Conservation (phyloP, 2,329 filamentous ascomycete genomes). For the Aspergillus ibericus region DNA sequence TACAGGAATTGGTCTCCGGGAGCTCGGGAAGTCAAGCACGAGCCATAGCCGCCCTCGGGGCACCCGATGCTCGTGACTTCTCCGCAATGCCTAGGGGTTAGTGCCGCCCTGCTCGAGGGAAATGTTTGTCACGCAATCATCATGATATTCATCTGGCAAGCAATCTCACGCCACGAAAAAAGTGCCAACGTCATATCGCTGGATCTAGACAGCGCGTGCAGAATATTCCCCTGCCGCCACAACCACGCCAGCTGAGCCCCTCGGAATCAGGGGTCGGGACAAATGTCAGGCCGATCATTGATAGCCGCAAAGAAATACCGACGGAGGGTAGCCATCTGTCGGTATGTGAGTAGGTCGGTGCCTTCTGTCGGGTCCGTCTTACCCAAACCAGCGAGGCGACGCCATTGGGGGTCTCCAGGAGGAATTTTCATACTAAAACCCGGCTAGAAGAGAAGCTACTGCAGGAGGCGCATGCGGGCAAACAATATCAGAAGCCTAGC, state of each 20-base stretch:
- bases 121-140: neutral
- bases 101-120: neutral
- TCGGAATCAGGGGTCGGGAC: neutral
- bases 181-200: neutral
- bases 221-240: neutral
- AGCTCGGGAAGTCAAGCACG: neutral
- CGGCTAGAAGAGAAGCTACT: neutral
- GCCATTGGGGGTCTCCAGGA: neutral
- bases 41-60: neutral
- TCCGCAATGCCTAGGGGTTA: neutral
- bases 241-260: neutral
- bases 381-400: neutral
- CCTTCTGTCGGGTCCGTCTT: neutral
- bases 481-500: neutral
- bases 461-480: neutral
- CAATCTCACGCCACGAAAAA: neutral
- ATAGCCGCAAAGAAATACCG: neutral
- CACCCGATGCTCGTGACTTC: neutral
- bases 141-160: neutral
- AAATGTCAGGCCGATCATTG: neutral
- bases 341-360: neutral
- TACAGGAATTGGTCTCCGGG: neutral
- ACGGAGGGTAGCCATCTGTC: neutral
- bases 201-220: neutral
- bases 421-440: neutral